These are phyloP conservation scores for Sporothrix dimorphospora DNA, from an alignment of 2,329 filamentous ascomycete species.

Conservation along the genomic window DNA sequence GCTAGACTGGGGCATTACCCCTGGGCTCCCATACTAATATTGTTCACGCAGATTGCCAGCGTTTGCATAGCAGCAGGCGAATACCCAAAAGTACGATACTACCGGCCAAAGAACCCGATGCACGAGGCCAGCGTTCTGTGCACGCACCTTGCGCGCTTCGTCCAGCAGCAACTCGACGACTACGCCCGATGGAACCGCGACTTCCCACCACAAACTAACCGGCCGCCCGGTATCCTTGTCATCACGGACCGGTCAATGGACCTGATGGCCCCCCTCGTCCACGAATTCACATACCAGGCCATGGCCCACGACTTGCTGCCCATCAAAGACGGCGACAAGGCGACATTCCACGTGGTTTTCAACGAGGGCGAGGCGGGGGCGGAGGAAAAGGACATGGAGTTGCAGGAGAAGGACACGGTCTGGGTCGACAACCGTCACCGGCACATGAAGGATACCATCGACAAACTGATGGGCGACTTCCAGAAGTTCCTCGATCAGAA, in stretches of 20 bases:
- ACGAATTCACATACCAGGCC: conserved; percentile 98
- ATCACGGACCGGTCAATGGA: conserved; percentile 95
- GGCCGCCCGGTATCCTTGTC: conserved; percentile 80
- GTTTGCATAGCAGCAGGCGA: conserved; percentile 92
- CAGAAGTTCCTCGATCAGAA: conserved; percentile 89
- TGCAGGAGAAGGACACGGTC: conserved; percentile 86
- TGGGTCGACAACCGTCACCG: conserved; percentile 94
- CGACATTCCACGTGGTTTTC: conserved; percentile 78
- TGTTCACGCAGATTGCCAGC: conserved; percentile 82
- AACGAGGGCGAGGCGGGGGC: conserved; percentile 72
- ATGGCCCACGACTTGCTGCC: conserved; percentile 95
- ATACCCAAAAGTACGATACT: conserved; percentile 91
- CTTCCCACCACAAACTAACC: conserved; percentile 77
- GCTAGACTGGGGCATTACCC: too few relatives aligned
- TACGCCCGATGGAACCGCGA: conserved; percentile 83
- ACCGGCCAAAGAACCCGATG: conserved; percentile 70
- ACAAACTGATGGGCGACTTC: conserved; percentile 90
- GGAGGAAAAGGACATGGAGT: conserved; percentile 87
- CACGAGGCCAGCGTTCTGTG: conserved; percentile 90
- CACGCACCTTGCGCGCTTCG: conserved; percentile 83
- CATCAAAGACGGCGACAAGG: conserved; percentile 85
- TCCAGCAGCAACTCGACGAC: conserved; percentile 87
- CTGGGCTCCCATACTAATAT: too few relatives aligned
- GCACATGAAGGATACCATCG: conserved; percentile 98
- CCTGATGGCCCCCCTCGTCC: conserved; percentile 79